Evolutionary conservation across 2,329 filamentous ascomycete species (phyloP).

Genomic region (Fusarium mexicanum): DNA sequence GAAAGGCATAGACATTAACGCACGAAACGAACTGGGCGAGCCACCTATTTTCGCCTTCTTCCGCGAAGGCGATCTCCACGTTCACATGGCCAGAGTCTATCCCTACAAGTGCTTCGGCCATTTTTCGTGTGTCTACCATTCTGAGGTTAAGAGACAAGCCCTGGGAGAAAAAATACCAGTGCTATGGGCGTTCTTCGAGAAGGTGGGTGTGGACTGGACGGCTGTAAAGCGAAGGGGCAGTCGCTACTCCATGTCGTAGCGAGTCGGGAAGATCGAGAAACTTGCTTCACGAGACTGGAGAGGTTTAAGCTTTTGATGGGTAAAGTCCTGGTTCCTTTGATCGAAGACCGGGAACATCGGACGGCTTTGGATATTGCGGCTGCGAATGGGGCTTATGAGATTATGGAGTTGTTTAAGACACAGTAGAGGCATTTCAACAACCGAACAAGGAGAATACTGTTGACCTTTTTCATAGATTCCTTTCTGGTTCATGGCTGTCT

Average conservation of each 20-base stretch:
- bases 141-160: background rate
- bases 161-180: background rate
- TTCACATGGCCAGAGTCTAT: background rate
- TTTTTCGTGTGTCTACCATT: accelerated
- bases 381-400: background rate
- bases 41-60: background rate
- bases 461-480: too few species aligned
- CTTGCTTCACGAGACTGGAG: background rate
- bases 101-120: background rate
- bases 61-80: background rate
- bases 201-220: background rate
- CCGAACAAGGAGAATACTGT: too few species aligned
- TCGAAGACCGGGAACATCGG: background rate
- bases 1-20: background rate
- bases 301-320: background rate
- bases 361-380: background rate
- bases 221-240: background rate
- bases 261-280: accelerated
- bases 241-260: background rate
- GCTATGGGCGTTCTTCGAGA: background rate
- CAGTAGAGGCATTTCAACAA: too few species aligned
- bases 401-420: background rate
- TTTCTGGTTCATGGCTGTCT: too few species aligned
- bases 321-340: background rate
- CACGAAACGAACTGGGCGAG: background rate